A percentile compares a stretch with the other conserved stretches of the same genome.
Evolutionary conservation across 768 basidiomycete species (phyloP).

Genomic region (Lentinula boryana): DNA sequence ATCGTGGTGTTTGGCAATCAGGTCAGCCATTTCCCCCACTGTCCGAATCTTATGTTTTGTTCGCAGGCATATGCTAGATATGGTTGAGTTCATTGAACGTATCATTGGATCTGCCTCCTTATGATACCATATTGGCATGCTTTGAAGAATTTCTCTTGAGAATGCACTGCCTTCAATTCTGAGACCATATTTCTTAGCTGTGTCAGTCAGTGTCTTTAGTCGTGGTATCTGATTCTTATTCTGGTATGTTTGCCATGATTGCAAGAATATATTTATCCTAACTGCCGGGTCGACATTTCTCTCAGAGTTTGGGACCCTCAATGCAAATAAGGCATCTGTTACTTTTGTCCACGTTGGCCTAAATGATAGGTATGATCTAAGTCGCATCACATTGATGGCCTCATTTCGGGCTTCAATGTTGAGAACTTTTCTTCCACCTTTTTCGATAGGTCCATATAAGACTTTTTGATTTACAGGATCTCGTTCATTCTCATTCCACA

Average conservation of each 20-base stretch:
- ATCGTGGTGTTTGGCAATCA: neutral
- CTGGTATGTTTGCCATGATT: neutral
- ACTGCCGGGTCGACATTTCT: neutral
- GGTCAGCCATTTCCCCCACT: neutral
- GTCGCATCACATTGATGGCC: slow-evolving; percentile 10
- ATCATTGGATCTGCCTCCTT: slow-evolving; percentile 2
- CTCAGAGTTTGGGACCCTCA: neutral
- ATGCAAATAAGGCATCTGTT: neutral
- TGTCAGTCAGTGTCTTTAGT: slow-evolving; percentile 12
- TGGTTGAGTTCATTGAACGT: neutral
- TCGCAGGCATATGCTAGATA: neutral
- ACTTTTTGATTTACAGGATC: neutral
- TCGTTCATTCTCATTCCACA: slow-evolving; percentile 2
- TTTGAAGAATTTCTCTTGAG: neutral
- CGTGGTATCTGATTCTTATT: slow-evolving; percentile 7
- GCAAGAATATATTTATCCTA: neutral
- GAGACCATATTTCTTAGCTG: slow-evolving; percentile 15
- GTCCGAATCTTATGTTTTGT: neutral
- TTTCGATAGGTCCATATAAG: neutral
- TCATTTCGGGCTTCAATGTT: slow-evolving; percentile 4
- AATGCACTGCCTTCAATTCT: slow-evolving; percentile 11
- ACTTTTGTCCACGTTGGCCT: slow-evolving; percentile 1
- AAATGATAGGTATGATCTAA: slow-evolving; percentile 9
- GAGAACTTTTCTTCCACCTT: slow-evolving; percentile 7
- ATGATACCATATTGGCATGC: slow-evolving; percentile 28